Base-by-base conservation (phyloP, 768 basidiomycete genomes). In the Mycena epipterygia region DNA sequence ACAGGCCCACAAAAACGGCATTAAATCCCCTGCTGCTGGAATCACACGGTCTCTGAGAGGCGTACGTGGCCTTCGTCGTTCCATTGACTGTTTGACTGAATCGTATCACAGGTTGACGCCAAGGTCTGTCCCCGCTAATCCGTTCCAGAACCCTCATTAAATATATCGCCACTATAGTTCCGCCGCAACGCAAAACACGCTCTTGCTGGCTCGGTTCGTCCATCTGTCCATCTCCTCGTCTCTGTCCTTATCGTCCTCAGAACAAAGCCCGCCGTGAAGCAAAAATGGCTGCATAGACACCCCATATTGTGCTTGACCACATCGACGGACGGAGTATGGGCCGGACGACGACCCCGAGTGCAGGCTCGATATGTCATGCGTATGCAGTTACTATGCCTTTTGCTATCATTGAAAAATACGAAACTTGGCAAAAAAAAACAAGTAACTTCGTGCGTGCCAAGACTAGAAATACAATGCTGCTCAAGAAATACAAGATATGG, bases 1-100 rank as follows among this genome's bases (percentile, higher is more conserved):
- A 87, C 95, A 98, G 90, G 96, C 97, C 74, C 97, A 99, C 88
- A 90, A 94, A 74, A 99, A 99, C 88, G 97, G 97, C 79, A 97
- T 98, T 87, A 95, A 93, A 86, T 90, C 88, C 81, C 93, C 95
- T 61, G 84, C 87, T 81, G 87, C 89, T 67, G 86, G 89, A 80
- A 89, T 91, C 77, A 89, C 93, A 75, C 89, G 92, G 75, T 96
- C 94, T 41, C 77, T 94, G 87, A 95, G 90, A 86, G 97, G 96
- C 89, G 97, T 98, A 89, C 72, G 95, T 93, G 7, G 61, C 21
- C 44, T 44, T 49, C 61, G 64, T 25, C 41, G 41, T 46, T 39
- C 42, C n/a, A 30, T 64, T 67, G 65, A 48, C 37, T 64, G 29
- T 61, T 64, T 64, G 1, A 25, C 62, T 59, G 1, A 53, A n/a